phyloP scores from a whole-genome alignment of 192 early-diverging fungal genomes.

The Dissophora globulifera region DNA sequence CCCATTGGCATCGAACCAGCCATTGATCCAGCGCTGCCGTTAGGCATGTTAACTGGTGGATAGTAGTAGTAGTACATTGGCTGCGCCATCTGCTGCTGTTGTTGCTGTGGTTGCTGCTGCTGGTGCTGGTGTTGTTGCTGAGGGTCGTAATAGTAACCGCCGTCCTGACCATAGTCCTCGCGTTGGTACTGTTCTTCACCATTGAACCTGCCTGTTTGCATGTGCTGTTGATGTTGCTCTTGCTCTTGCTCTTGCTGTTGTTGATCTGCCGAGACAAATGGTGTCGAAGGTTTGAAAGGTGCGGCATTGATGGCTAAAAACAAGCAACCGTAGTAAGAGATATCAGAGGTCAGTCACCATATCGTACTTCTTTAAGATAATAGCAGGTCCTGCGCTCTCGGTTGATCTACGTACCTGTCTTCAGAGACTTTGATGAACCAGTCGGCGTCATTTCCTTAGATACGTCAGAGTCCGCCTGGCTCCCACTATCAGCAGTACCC shows the following conservation, averaged over 20 bases:
- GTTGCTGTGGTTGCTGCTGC: constrained; percentile 14
- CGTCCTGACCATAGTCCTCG: constrained; percentile 8
- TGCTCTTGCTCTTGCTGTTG: too few relatives aligned
- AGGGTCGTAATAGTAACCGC: constrained; percentile 46
- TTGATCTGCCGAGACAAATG: constrained; percentile 5
- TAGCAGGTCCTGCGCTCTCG: too few relatives aligned
- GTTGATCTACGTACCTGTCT: constrained; percentile 40
- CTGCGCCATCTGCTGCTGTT: constrained; percentile 21
- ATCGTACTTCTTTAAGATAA: too few relatives aligned
- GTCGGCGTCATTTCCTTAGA: constrained; percentile 7
- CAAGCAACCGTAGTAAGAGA: background rate
- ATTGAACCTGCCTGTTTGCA: background rate
- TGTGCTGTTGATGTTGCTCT: too few relatives aligned
- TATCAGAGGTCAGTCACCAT: too few relatives aligned
- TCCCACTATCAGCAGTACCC: background rate
- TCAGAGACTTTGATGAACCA: constrained; percentile 33
- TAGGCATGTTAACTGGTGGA: constrained; percentile 18
- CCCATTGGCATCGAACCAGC: constrained; percentile 20
- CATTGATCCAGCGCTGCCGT: constrained; percentile 4
- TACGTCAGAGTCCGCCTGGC: background rate
- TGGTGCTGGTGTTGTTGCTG: constrained; percentile 25
- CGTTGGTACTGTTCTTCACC: constrained; percentile 32
- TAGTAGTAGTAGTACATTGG: constrained; percentile 52
- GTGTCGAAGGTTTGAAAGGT: constrained; percentile 34
- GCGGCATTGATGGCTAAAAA: constrained; percentile 43